Evolutionary conservation across 2,329 filamentous ascomycete genomes (phyloP), one percentile per base, ranked within the genome.

Genomic region (Aspergillus oerlinghausenensis): DNA sequence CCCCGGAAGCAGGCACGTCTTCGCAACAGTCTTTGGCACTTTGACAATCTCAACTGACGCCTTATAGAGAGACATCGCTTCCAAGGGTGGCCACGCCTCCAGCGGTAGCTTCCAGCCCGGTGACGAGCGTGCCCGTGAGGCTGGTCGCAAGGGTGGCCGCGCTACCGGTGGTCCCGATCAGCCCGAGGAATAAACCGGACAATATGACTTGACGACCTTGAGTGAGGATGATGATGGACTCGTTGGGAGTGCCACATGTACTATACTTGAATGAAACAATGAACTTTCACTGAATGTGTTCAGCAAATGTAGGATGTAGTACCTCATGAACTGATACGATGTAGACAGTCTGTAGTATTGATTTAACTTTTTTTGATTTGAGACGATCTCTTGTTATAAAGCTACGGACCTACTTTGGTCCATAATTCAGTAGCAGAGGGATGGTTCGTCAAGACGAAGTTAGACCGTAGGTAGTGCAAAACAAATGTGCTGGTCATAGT

Each of bases 81-180:
- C 82, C 10, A 73, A 76, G 67, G 82, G 82, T 9, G 82, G 81
- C 4, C 72, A 83, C 52, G 77, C 79, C 0, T 83, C 81, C 0
- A 73, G 75, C 38, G 81, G 82, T 4, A 81, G 77, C 3, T 85
- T 85, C 54, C 78, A 84, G 63, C 75, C 76, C 0, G 80, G 82
- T 6, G 80, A 77, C 50, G 77, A 81, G 66, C 77, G 74, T 58
- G 81, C 81, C 2, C 76, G 72, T 50, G 81, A 83, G 67, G 81
- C 82, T 19, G 82, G 82, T 2, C 72, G 73, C 32, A 84, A 84
- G 71, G 82, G 82, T 3, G 81, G 81, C 6, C 57, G 55, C 10
- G 9, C n/a, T n/a, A n/a, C 40, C 8, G 21, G 21, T 23, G 40
- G 10, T 23, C 1, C n/a, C 40, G 40, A 43, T 11, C 2, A 19